Conservation (phyloP, 2,329 filamentous ascomycete species). For the Aspergillus pseudoviridinutans region DNA sequence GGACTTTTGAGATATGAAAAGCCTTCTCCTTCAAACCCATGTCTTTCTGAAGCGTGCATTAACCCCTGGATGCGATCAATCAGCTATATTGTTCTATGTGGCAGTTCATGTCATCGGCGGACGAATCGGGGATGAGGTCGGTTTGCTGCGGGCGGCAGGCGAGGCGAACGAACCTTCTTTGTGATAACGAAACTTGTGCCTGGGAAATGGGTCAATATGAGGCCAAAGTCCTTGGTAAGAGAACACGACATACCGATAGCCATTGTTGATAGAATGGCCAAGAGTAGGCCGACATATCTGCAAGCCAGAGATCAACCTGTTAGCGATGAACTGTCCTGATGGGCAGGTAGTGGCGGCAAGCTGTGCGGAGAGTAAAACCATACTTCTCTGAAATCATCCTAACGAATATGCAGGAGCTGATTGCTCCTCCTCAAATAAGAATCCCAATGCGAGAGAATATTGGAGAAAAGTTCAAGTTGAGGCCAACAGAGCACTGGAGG, state of each 20-base stretch:
- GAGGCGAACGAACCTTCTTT: slow-evolving; percentile 69
- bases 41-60: slow-evolving; percentile 81
- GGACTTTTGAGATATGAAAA: slow-evolving; percentile 91
- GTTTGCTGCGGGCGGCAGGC: slow-evolving; percentile 2
- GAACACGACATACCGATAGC: slow-evolving; percentile 38
- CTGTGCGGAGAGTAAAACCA: slow-evolving; percentile 6
- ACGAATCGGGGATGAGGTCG: slow-evolving; percentile 1
- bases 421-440: slow-evolving; percentile 31
- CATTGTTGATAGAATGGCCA: slow-evolving; percentile 47
- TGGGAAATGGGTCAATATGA: slow-evolving; percentile 34
- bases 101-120: slow-evolving; percentile 3
- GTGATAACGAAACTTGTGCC: slow-evolving; percentile 98
- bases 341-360: slow-evolving; percentile 1
- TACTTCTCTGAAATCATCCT: slow-evolving; percentile 45
- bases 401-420: slow-evolving; percentile 30
- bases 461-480: slow-evolving; percentile 1
- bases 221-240: neutral
- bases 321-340: slow-evolving; percentile 16
- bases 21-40: slow-evolving; percentile 95
- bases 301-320: slow-evolving; percentile 14
- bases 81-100: slow-evolving; percentile 12
- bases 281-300: slow-evolving; percentile 45
- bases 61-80: slow-evolving; percentile 59
- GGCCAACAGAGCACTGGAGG: neutral
- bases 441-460: slow-evolving; percentile 29